Base-by-base conservation (phyloP, 2,329 filamentous ascomycete species). In the Xylariaceae sp. region DNA sequence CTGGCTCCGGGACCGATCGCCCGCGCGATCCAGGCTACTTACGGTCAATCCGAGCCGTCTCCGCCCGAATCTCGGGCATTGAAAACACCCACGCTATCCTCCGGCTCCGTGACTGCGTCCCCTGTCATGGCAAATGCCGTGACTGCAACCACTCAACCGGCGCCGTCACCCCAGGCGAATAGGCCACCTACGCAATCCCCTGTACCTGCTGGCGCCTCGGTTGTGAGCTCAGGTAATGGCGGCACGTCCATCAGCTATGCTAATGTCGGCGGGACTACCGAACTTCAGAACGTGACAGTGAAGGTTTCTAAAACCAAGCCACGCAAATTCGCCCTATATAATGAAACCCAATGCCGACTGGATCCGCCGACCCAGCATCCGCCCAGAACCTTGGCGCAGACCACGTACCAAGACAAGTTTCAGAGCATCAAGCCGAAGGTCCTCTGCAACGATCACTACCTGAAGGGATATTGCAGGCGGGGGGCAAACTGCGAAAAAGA, bases 401-500 rank as follows among this genome's bases (percentile, higher is more conserved):
- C 39, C 14, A 46, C 56, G 16, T 61, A 61, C 28, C 56, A 60
- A 37, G 46, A 47, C 34, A 61, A 61, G 40, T 59, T 59, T 27
- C 51, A 54, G 27, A 35, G 41, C 12, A 53, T 59, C 36, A 55
- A 50, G 17, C 57, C 59, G 12, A 48, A 48, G 7, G 59, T 59
- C 24, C 59, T 61, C 39, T 61, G 59, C 43, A 61, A 61, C 38
- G 59, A 61, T 31, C 51, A 51, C 39, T 61, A 61, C 41, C 55
- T 61, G 11, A 56, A 58, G 27, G 57, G 57, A 5, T 45, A 40
- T 15, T 61, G 59, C 39, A 54, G 54, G 31, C 55, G 56, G 47
- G 49, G 48, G 18, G 36, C 50, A 12, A 45, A 50, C 31, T 61
- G 59, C 40, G 57, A 61, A 31, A 57, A 59, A 33, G 52, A 54